Conservation (phyloP, 2,329 filamentous ascomycete genomes). For the Alternaria brassicae region DNA sequence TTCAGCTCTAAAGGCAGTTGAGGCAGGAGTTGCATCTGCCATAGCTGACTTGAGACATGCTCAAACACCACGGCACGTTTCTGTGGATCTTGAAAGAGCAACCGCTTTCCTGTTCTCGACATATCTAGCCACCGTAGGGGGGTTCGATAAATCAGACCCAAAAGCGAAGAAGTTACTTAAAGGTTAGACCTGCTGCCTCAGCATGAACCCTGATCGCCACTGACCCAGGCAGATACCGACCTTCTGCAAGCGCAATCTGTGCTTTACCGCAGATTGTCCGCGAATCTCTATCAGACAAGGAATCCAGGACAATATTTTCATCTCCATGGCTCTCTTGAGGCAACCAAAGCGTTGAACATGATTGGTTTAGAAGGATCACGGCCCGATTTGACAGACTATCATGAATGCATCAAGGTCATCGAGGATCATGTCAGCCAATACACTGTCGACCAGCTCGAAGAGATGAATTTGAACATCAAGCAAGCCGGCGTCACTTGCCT, state of each 20-base stretch:
- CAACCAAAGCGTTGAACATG: conserved; percentile 73
- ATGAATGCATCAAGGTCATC: conserved; percentile 51
- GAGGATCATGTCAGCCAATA: conserved; percentile 53
- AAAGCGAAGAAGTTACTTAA: conserved; percentile 58
- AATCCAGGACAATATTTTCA: conserved; percentile 73
- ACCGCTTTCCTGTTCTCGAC: conserved; percentile 66
- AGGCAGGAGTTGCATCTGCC: conserved; percentile 66
- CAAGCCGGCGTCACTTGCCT: conserved; percentile 54
- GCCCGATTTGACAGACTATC: conserved; percentile 63
- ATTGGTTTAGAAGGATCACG: conserved; percentile 69
- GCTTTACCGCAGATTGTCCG: conserved; percentile 73
- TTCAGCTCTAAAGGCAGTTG: conserved; percentile 65
- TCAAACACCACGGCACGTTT: conserved; percentile 52
- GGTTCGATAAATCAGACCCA: conserved; percentile 53
- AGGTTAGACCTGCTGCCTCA: conserved; percentile 30
- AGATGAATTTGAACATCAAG: conserved; percentile 51
- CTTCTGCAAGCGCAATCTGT: conserved; percentile 73
- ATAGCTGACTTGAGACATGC: conserved; percentile 64
- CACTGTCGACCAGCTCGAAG: conserved; percentile 50
- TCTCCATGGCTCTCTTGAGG: conserved; percentile 77
- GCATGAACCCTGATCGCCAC: conserved; percentile 5
- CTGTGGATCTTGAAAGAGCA: conserved; percentile 62
- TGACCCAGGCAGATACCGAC: conserved; percentile 68
- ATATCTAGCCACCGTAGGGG: conserved; percentile 64
- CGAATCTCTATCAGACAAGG: conserved; percentile 74